These are phyloP conservation scores for Termitomyces sp. DNA, from an alignment of 1,284 basidiomycete genomes.

Conservation along the genomic window DNA sequence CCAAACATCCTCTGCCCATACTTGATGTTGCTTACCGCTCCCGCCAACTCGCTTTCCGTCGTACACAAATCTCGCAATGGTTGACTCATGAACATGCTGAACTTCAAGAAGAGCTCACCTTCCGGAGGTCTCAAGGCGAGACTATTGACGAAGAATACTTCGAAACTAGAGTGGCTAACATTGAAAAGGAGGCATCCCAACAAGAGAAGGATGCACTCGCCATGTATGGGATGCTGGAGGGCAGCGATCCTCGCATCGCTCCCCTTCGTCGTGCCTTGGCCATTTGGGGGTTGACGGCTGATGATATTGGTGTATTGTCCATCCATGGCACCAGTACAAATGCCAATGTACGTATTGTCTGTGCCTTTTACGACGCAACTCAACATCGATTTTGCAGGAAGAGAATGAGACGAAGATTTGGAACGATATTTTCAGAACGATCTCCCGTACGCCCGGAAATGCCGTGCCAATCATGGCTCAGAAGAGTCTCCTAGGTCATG, in stretches of 20 bases:
- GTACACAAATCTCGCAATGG: conserved; percentile 92
- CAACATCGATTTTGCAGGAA: conserved; percentile 46
- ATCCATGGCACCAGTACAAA: conserved; percentile 95
- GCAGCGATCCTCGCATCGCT: conserved; percentile 76
- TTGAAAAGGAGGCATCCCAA: conserved; percentile 83
- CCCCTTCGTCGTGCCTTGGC: conserved; percentile 93
- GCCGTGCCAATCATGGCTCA: conserved; percentile 96
- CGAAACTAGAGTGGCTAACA: conserved; percentile 67
- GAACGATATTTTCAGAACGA: conserved; percentile 88
- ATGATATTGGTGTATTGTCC: conserved; percentile 86
- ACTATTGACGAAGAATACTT: conserved; percentile 65
- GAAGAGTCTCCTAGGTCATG: conserved; percentile 93
- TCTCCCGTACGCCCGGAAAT: conserved; percentile 88
- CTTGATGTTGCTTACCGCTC: conserved; percentile 84
- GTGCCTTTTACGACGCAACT: neutral
- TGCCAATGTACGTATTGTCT: conserved; percentile 63
- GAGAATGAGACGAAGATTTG: conserved; percentile 98
- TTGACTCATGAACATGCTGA: conserved; percentile 82
- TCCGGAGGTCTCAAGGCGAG: conserved; percentile 52
- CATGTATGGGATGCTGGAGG: conserved; percentile 94
- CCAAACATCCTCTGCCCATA: conserved; percentile 70
- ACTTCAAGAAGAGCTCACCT: conserved; percentile 73
- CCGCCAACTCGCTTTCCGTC: conserved; percentile 90
- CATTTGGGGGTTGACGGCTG: conserved; percentile 91
- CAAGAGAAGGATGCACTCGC: conserved; percentile 90